Percentiles rank a stretch among this genome's conserved stretches.
Conservation (phyloP, 2,329 filamentous ascomycete genomes). For the Claviceps purpurea region DNA sequence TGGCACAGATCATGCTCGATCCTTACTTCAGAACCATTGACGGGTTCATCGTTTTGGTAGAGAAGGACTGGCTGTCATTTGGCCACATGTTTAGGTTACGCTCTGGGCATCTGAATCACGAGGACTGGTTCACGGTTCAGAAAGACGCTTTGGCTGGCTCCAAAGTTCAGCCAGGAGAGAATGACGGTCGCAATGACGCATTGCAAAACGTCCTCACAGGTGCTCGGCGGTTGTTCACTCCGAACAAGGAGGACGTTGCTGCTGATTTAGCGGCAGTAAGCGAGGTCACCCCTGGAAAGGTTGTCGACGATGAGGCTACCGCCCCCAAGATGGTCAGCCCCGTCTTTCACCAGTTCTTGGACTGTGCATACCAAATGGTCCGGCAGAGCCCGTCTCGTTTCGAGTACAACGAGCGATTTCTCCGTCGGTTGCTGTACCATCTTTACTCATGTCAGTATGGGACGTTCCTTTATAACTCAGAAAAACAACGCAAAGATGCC, state of each 20-base stretch:
- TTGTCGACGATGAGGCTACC: constrained; percentile 51
- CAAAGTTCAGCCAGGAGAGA: constrained; percentile 47
- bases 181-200: constrained; percentile 53
- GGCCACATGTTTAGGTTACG: constrained; percentile 94
- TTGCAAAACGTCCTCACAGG: constrained; percentile 80
- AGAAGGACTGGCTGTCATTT: constrained; percentile 97
- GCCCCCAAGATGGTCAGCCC: constrained; percentile 85
- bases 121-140: constrained; percentile 88
- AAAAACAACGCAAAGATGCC: constrained; percentile 69
- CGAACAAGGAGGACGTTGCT: constrained; percentile 40
- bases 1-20: constrained; percentile 87
- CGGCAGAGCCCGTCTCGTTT: constrained; percentile 79
- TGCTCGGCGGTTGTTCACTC: constrained; percentile 81
- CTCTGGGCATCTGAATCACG: constrained; percentile 75
- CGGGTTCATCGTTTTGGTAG: constrained; percentile 85
- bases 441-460: constrained; percentile 94
- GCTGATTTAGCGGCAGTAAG: constrained; percentile 42
- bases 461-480: constrained; percentile 89
- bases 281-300: constrained; percentile 25
- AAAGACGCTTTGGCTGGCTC: constrained; percentile 61
- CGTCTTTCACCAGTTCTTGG: constrained; percentile 95
- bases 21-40: constrained; percentile 90
- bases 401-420: constrained; percentile 90
- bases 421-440: constrained; percentile 81
- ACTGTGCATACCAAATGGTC: constrained; percentile 82